Base-by-base conservation (phyloP, 805 yeast species). In the Metschnikowia cubensis region DNA sequence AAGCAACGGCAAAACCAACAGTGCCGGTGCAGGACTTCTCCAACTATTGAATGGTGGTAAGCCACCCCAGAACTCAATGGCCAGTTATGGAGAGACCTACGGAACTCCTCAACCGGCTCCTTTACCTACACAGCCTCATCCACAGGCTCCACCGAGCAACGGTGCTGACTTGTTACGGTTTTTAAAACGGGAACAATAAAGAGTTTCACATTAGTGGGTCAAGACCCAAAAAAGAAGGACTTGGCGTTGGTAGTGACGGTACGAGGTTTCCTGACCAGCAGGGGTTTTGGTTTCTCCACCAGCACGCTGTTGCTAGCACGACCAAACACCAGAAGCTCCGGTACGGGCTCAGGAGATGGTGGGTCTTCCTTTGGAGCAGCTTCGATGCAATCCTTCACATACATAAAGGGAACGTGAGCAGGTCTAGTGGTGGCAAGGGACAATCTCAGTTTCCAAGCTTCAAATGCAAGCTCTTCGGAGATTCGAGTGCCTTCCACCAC, bases 81-180 rank as follows among this genome's bases (percentile, higher is more conserved):
- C 53, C 13, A 36, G 50, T 31, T 51, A 48, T 15, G 54, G 51
- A 11, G 52, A 50, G 22, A 56, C 59, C 22, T 56, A 56, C 43
- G 59, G 58, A 5, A 18, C 6, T 41, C 41, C 52, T 52, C 39
- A 54, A 47, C 17, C 42, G 35, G 42, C 32, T 29, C 36, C 48
- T 35, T n/a, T 41, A 22, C 45, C 22, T 17, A 42, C 40, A 18
- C 49, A 39, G 21, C 5, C 42, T 1, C 42, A 25, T 6, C 46
- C 47, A 22, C 34, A 50, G n/a, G 37, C 54, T 37, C 14, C 14
- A 2, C n/a, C 52, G 35, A 42, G 49, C 37, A 44, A 53, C 34
- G 50, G 58, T 15, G 54, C 55, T 5, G 52, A 48, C 6, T 35
- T 55, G 46, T 62, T 49, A 52, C 69, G 17, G 64, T 63, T 55